Percentiles rank a stretch among this genome's conserved stretches.
Conservation (phyloP, 495 filamentous ascomycete genomes). For the Penicillium bialowiezense region DNA sequence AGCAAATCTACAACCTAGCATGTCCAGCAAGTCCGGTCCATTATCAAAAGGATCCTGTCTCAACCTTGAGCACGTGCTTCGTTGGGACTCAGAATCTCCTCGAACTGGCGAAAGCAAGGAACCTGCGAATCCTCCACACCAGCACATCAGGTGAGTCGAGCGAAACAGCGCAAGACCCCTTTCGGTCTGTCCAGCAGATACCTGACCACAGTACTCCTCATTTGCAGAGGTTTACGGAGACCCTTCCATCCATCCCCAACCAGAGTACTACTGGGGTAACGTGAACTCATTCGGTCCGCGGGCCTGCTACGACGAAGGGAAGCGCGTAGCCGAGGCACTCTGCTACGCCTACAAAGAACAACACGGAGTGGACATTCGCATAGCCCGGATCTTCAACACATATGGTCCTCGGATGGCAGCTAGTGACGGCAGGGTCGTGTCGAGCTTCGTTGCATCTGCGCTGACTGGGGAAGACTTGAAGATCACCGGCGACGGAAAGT, state of each 20-base stretch:
- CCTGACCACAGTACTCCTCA: background rate
- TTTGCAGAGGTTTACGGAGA: conserved; percentile 17
- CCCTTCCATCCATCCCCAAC: conserved; percentile 17
- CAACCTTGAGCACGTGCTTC: conserved; percentile 14
- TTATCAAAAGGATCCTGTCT: conserved; percentile 19
- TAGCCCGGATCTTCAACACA: conserved; percentile 22
- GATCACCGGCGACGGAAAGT: conserved; percentile 17
- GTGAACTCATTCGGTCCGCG: conserved; percentile 20
- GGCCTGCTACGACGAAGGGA: conserved; percentile 22
- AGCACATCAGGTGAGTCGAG: conserved; percentile 19
- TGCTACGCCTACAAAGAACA: conserved; percentile 16
- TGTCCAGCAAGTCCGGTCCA: conserved; percentile 21
- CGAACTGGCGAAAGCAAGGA: conserved; percentile 2
- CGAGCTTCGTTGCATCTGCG: conserved; percentile 16
- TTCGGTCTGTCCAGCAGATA: background rate
- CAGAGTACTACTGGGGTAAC: conserved; percentile 21
- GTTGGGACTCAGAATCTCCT: conserved; percentile 14
- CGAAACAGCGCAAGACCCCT: too few species aligned
- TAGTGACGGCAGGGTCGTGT: conserved; percentile 17
- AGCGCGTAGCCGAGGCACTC: conserved; percentile 18
- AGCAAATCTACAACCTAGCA: conserved; percentile 20
- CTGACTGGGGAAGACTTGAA: conserved; percentile 3
- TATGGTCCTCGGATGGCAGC: conserved; percentile 16
- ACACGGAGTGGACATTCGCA: conserved; percentile 9
- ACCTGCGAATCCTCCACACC: conserved; percentile 12